Conservation (phyloP, 345 rosid genomes). For the Mallotus nudiflorus region DNA sequence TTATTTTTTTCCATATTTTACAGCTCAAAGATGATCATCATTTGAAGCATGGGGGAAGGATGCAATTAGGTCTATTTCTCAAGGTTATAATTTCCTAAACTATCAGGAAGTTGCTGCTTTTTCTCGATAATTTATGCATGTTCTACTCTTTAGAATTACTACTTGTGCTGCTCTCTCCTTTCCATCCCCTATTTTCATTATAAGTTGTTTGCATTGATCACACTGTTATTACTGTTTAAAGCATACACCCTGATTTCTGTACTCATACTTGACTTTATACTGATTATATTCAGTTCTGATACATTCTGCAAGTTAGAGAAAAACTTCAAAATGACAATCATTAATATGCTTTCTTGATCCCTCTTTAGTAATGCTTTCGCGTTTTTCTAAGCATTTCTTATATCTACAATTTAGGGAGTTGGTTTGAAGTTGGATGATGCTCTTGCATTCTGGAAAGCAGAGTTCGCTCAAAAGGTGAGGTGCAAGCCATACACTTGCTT, state of each 20-base stretch:
- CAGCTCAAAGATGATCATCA: conserved; percentile 96
- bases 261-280: neutral
- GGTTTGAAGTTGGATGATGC: conserved; percentile 95
- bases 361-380: neutral
- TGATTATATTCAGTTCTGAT: neutral
- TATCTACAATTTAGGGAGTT: conserved; percentile 56
- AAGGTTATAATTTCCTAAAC: conserved; percentile 51
- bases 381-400: conserved; percentile 5
- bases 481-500: neutral
- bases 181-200: neutral
- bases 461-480: conserved; percentile 77
- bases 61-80: conserved; percentile 92
- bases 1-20: conserved; percentile 19
- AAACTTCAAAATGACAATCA: neutral
- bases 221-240: neutral
- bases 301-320: neutral
- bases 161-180: neutral
- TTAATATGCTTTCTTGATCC: neutral
- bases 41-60: conserved; percentile 95
- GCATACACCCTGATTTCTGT: neutral
- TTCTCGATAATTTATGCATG: neutral
- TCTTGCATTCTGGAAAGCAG: conserved; percentile 90
- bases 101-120: neutral
- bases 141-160: neutral
- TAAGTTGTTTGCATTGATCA: neutral